These are phyloP conservation scores for Cymbidium sinense DNA, from an alignment of 106 monocot genomes.

Conservation along the genomic window DNA sequence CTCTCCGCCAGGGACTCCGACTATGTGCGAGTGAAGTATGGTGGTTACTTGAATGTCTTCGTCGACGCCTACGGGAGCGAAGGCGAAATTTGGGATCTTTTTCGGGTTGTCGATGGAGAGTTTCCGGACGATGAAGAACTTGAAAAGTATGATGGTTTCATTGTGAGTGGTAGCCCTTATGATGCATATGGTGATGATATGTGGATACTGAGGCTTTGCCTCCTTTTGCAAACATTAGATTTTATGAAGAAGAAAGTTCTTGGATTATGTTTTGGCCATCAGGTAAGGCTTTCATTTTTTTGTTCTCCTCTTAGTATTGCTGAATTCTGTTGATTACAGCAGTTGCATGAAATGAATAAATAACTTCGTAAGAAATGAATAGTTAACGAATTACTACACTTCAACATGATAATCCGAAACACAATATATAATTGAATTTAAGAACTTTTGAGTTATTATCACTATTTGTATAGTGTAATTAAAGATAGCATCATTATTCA, in stretches of 20 bases:
- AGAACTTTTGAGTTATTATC: too few relatives aligned
- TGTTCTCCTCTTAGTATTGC: too few relatives aligned
- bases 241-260: constrained; percentile 66
- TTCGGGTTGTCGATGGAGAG: constrained; percentile 65
- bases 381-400: too few relatives aligned
- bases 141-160: constrained; percentile 57
- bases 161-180: constrained; percentile 76
- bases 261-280: constrained; percentile 94
- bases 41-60: constrained; percentile 83
- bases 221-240: constrained; percentile 47
- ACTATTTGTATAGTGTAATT: too few relatives aligned
- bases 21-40: constrained; percentile 62
- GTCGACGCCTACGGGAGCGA: constrained; percentile 54
- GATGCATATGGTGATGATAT: constrained; percentile 69
- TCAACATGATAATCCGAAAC: too few relatives aligned
- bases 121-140: constrained; percentile 55
- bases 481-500: too few relatives aligned
- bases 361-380: too few relatives aligned
- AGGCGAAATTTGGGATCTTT: constrained; percentile 74
- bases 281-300: constrained; percentile 23
- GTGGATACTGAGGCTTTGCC: constrained; percentile 66
- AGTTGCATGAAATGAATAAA: too few relatives aligned
- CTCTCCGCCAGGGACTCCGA: constrained; percentile 67
- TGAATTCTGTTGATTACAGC: too few relatives aligned
- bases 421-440: too few relatives aligned